These are phyloP conservation scores for Kingdonia uniflora DNA, from an alignment of 164 flowering plant genomes.

Conservation along the genomic window DNA sequence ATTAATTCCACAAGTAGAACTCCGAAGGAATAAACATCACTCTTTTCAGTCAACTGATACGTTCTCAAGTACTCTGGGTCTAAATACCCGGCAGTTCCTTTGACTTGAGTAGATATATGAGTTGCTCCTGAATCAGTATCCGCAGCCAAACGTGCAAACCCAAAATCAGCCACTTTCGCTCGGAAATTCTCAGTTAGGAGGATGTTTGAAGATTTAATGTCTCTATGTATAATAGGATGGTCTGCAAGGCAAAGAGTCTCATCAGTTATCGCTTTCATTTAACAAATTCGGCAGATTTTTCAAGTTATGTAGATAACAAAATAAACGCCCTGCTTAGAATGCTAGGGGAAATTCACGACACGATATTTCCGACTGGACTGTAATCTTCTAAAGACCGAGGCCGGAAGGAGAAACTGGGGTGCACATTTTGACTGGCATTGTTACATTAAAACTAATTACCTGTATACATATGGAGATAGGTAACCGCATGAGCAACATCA, in stretches of 20 bases:
- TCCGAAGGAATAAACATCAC: conserved; percentile 95
- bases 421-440: no score
- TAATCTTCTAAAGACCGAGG: no score
- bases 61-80: conserved; percentile 91
- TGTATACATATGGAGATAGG: conserved; percentile 96
- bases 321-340: no score
- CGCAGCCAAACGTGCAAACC: conserved; percentile 79
- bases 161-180: conserved; percentile 94
- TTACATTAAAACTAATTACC: conserved; percentile 29
- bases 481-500: conserved; percentile 91
- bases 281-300: neutral
- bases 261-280: neutral
- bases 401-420: no score
- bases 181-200: conserved; percentile 73
- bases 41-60: conserved; percentile 90
- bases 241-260: conserved; percentile 34
- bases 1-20: conserved; percentile 76
- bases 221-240: conserved; percentile 93
- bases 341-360: no score
- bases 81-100: conserved; percentile 97
- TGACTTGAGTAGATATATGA: conserved; percentile 92
- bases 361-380: neutral
- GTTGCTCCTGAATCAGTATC: conserved; percentile 67
- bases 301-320: neutral
- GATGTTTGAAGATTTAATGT: conserved; percentile 94